Evolutionary conservation across 805 yeast species (phyloP), one percentile per base, ranked within the genome.

Genomic region (Cephaloascus fragrans): DNA sequence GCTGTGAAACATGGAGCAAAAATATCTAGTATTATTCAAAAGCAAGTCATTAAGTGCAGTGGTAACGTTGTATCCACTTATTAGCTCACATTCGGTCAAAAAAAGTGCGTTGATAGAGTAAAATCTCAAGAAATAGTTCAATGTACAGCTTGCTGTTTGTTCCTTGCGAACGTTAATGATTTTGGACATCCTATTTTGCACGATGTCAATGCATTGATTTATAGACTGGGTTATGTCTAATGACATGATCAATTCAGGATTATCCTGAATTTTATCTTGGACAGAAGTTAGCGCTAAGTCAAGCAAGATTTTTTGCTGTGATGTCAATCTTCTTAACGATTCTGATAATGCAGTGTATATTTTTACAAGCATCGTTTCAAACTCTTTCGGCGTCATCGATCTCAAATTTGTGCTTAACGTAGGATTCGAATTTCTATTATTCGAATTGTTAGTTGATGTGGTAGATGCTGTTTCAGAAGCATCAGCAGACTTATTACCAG

Each of bases 41-140:
- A 88, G 58, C 49, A 79, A 73, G 41, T 80, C 85, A 38, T 80
- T 75, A 20, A 90, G 61, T n/a, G 75, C 78, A 19, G 70, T 67
- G 1, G 76, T 68, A 5, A 73, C 68, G 41, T 71, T 75, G 0
- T 95, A 95, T 3, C 71, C 71, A 39, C 87, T 78, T 3, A 89
- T 73, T 12, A 77, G 67, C 56, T 93, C 97, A 55, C 95, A 85
- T 51, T 87, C 95, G 36, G 74, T 75, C 33, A 88, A 64, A 53
- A 89, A 89, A 18, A 80, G 66, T 0, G 80, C 73, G 40, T 79
- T 76, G 12, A 83, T 62, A 3, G 82, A 66, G 56, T 78, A 86
- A 38, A 86, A 70, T 42, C 77, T 64, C 36, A 85, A 51, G 59
- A 88, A 89, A 46, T 70, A 73, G n/a, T 71, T 70, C 6, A 75